Conservation (phyloP, 1,284 basidiomycete species). For the Waitea zeae region DNA sequence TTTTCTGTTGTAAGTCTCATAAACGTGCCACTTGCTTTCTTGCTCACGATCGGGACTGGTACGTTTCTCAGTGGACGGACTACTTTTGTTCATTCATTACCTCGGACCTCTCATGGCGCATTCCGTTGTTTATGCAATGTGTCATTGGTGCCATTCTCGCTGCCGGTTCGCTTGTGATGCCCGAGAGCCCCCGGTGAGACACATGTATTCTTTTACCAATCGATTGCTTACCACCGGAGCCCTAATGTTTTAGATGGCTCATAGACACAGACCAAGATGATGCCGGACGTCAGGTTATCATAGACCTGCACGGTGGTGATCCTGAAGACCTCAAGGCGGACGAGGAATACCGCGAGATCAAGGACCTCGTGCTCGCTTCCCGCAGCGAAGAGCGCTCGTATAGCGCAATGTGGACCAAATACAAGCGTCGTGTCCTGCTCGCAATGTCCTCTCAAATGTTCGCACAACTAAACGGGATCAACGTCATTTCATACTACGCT, state of each 20-base stretch:
- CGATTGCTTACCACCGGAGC: neutral
- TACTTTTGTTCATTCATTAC: conserved; percentile 86
- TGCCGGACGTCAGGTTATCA: conserved; percentile 79
- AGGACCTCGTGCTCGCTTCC: conserved; percentile 74
- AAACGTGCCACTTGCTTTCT: neutral
- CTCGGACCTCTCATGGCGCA: conserved; percentile 68
- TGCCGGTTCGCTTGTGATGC: conserved; percentile 71
- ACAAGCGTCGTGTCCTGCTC: conserved; percentile 79
- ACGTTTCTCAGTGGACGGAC: conserved; percentile 70
- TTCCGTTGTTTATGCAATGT: conserved; percentile 78
- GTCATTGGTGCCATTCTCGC: conserved; percentile 78
- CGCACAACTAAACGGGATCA: conserved; percentile 89
- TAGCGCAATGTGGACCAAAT: conserved; percentile 72
- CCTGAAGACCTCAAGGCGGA: conserved; percentile 56
- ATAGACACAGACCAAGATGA: conserved; percentile 80
- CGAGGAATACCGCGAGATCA: conserved; percentile 87
- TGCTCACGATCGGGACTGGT: conserved; percentile 1
- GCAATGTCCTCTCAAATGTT: conserved; percentile 98
- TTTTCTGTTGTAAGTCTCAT: conserved; percentile 67
- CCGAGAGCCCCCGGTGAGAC: conserved; percentile 76
- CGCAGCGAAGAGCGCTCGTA: conserved; percentile 80
- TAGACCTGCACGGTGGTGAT: conserved; percentile 81
- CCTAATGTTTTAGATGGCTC: conserved; percentile 48
- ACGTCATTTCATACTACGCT: conserved; percentile 91
- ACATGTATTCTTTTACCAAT: neutral